Percentiles rank a stretch among this genome's conserved stretches.
phyloP scores from a whole-genome alignment of 768 basidiomycete genomes.

The Boletus bicolor region DNA sequence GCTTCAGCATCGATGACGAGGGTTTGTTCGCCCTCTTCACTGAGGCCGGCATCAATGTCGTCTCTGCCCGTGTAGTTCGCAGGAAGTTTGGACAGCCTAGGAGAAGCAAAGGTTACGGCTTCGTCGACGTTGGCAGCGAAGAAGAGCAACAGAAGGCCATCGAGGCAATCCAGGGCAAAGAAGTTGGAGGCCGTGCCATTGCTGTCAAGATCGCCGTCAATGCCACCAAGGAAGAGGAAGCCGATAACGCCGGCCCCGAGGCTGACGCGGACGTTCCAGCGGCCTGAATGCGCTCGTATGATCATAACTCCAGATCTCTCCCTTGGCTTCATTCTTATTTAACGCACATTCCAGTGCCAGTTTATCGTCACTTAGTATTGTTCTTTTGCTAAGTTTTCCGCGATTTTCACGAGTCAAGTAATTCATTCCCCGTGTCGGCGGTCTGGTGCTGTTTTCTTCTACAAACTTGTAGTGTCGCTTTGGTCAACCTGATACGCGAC shows the following conservation, averaged over 20 bases:
- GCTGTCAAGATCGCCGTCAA: conserved; percentile 97
- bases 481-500: conserved; percentile 25
- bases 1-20: conserved; percentile 88
- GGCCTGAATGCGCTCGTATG: conserved; percentile 19
- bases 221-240: conserved; percentile 59
- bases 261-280: conserved; percentile 26
- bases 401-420: conserved; percentile 35
- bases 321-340: conserved; percentile 28
- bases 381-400: conserved; percentile 37
- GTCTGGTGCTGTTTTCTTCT: conserved; percentile 47
- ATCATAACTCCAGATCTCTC: conserved; percentile 19
- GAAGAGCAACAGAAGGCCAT: conserved; percentile 92
- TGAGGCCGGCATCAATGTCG: conserved; percentile 77
- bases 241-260: conserved; percentile 35
- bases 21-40: conserved; percentile 80
- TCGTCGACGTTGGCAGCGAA: conserved; percentile 90
- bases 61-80: conserved; percentile 86
- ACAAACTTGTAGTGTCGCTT: conserved; percentile 31
- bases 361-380: conserved; percentile 34
- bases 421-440: conserved; percentile 26
- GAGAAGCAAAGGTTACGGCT: conserved; percentile 95
- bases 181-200: conserved; percentile 80
- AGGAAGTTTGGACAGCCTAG: conserved; percentile 79
- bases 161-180: conserved; percentile 79
- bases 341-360: conserved; percentile 23